Evolutionary conservation across 163 green algal genomes (phyloP).

Genomic region (Trebouxia gelatinosa): DNA sequence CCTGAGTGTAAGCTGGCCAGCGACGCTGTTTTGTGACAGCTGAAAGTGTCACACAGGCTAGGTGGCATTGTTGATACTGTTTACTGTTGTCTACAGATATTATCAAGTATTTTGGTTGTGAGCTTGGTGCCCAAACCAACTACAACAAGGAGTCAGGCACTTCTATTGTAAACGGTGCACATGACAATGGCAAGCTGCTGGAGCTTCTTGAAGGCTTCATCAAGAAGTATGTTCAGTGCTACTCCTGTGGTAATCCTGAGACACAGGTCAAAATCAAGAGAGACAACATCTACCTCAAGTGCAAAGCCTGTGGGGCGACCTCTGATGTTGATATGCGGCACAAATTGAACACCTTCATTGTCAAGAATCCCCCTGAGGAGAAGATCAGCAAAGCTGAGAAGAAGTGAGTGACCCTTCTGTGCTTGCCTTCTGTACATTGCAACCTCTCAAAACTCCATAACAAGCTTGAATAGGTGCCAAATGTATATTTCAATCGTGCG

Average conservation of each 20-base stretch:
- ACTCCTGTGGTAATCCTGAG: constrained; percentile 97
- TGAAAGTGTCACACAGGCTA: background rate
- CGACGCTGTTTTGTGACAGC: constrained; percentile 1
- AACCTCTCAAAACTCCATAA: too few species aligned
- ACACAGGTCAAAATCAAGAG: constrained; percentile 78
- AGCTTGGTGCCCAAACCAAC: constrained; percentile 97
- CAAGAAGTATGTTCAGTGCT: constrained; percentile 96
- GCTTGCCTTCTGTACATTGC: too few species aligned
- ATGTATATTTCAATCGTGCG: too few species aligned
- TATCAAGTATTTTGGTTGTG: constrained; percentile 96
- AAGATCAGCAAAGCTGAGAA: constrained; percentile 93
- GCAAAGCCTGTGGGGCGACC: constrained; percentile 83
- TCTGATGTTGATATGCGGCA: constrained; percentile 93
- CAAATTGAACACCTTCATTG: constrained; percentile 97
- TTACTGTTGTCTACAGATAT: constrained; percentile 65
- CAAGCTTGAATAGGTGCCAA: too few species aligned
- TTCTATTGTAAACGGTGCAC: constrained; percentile 96
- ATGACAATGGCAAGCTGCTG: constrained; percentile 68
- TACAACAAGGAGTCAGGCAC: constrained; percentile 88
- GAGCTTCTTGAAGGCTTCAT: constrained; percentile 86
- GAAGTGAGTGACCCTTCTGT: constrained; percentile 49
- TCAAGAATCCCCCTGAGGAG: constrained; percentile 97
- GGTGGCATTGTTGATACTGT: background rate
- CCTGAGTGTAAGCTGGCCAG: constrained; percentile 78
- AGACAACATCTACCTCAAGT: constrained; percentile 93